A percentile compares a stretch with the other conserved stretches of the same genome.
Evolutionary conservation across 495 filamentous ascomycete genomes (phyloP).

Genomic region (Podospora appendiculata): DNA sequence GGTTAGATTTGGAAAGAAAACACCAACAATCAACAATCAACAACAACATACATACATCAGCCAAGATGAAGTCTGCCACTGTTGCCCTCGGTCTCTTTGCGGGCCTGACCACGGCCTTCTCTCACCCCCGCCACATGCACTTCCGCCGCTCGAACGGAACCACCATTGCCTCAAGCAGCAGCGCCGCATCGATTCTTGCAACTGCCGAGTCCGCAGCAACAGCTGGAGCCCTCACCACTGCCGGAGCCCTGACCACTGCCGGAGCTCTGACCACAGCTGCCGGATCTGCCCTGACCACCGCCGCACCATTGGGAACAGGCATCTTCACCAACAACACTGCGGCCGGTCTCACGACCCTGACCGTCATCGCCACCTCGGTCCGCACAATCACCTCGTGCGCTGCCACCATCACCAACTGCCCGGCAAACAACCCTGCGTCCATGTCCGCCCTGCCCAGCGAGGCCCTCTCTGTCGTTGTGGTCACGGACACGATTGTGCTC

Average conservation of each 20-base stretch:
- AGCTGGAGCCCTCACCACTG: slow-evolving; percentile 38
- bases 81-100: slow-evolving; percentile 38
- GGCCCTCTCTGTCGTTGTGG: slow-evolving; percentile 25
- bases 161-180: slow-evolving; percentile 23
- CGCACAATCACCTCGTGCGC: slow-evolving; percentile 57
- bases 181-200: slow-evolving; percentile 45
- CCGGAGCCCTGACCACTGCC: neutral
- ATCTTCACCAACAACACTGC: slow-evolving; percentile 3
- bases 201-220: neutral
- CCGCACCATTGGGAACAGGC: neutral
- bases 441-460: slow-evolving; percentile 18
- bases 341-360: slow-evolving; percentile 33
- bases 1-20: slow-evolving; percentile 6
- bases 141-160: slow-evolving; percentile 31
- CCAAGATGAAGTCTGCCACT: slow-evolving; percentile 40
- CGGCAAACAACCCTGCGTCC: slow-evolving; percentile 32
- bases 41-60: slow-evolving; percentile 8
- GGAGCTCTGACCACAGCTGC: slow-evolving; percentile 42
- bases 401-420: slow-evolving; percentile 57
- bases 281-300: neutral
- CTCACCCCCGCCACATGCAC: slow-evolving; percentile 33
- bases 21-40: slow-evolving; percentile 7
- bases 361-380: slow-evolving; percentile 47
- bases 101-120: slow-evolving; percentile 32
- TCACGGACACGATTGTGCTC: slow-evolving; percentile 38